Evolutionary conservation across 345 rosid species (phyloP).

Genomic region (Camelina laxa): DNA sequence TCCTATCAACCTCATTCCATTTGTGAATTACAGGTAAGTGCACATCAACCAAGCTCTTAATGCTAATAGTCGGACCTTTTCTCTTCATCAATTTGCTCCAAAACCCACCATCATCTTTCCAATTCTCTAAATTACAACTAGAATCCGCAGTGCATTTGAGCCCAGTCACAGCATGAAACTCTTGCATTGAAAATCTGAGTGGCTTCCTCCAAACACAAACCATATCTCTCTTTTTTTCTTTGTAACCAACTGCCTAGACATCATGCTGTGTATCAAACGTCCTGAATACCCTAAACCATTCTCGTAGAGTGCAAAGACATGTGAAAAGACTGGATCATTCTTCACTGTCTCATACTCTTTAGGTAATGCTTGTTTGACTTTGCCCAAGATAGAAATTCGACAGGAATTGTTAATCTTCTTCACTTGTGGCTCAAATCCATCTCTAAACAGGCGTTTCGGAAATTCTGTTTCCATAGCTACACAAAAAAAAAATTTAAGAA

Average conservation of each 20-base stretch:
- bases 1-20: neutral
- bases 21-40: neutral
- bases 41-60: neutral
- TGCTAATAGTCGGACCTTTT: too few species aligned
- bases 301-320: neutral
- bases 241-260: neutral
- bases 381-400: neutral
- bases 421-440: neutral
- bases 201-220: too few species aligned
- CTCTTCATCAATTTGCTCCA: neutral
- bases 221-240: neutral
- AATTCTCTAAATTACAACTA: neutral
- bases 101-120: neutral
- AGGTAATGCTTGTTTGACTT: neutral
- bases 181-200: neutral
- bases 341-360: neutral
- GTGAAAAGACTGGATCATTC: neutral
- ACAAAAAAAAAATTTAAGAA: too few species aligned
- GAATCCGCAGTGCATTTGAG: neutral
- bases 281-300: neutral
- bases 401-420: neutral
- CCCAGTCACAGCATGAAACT: neutral
- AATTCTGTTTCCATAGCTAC: neutral
- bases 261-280: neutral
- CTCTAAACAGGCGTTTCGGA: neutral